Base-by-base conservation (phyloP, 768 basidiomycete species). In the Cystobasidium ongulense region DNA sequence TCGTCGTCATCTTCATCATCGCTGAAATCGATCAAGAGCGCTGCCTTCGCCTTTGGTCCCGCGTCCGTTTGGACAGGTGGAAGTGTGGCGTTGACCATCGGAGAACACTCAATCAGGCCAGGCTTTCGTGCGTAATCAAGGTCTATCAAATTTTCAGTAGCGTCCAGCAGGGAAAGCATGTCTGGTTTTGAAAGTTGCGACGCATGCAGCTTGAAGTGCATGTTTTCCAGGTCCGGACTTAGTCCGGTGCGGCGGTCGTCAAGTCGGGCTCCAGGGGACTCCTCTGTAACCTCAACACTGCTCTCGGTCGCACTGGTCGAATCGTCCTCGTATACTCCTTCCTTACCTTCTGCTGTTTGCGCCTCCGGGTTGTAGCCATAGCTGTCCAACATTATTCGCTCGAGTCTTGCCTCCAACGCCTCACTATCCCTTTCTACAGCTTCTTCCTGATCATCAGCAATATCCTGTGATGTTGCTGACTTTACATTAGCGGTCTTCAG, bases 1-100 rank as follows among this genome's bases (percentile, higher is more conserved):
- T 64, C 63, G 33, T 67, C 65, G 1, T 67, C 65, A 4, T 67
- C 65, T 31, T 67, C 65, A 23, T 67, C 65, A 41, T 53, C 65
- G 13, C 31, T 67, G 10, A 64, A 15, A 43, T 64, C 63, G 38
- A 64, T 64, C 33, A 64, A 27, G 36, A 43, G 36, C 1, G 31
- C 63, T 7, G 33, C 7, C n/a, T 27, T 36, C 21, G 46, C 10
- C 46, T 50, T 8, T 50, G 8, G 39, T 18, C 39, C 39, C 8
- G 39, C 39, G 18, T 41, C 7, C 7, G 39, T n/a, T n/a, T n/a
- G n/a, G n/a, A n/a, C n/a, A n/a, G n/a, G n/a, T n/a, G n/a, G n/a
- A n/a, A n/a, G n/a, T n/a, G n/a, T n/a, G n/a, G n/a, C n/a, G n/a
- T n/a, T n/a, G n/a, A n/a, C n/a, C n/a, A n/a, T n/a, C n/a, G n/a